A percentile compares a stretch with the other conserved stretches of the same genome.
Evolutionary conservation across 1,284 basidiomycete species (phyloP).

Genomic region (Moniliella sp.): DNA sequence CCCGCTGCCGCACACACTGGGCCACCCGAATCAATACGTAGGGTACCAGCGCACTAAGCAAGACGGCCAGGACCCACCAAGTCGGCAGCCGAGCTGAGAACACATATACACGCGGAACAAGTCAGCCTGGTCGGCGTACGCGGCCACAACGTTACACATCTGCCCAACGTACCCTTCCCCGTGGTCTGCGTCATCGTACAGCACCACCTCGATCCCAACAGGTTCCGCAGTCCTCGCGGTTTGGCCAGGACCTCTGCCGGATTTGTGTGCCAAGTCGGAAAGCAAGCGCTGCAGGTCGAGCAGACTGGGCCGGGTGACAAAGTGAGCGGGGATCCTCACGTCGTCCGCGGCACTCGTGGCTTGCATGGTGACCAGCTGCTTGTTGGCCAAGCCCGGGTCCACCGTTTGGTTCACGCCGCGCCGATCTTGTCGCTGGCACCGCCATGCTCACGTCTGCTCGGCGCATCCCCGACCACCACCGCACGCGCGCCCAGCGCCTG

Average conservation of each 20-base stretch:
- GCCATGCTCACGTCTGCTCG: conserved; percentile 1
- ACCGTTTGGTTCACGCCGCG: not conserved
- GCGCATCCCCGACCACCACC: conserved; percentile 26
- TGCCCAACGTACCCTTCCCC: not conserved
- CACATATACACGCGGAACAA: conserved; percentile 1
- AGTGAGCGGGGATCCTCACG: conserved; percentile 23
- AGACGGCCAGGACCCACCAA: conserved; percentile 12
- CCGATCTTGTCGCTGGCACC: not conserved
- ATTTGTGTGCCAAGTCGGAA: conserved; percentile 13
- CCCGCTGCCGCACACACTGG: conserved; percentile 19
- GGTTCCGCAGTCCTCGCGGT: not conserved
- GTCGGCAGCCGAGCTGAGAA: not conserved
- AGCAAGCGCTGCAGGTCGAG: conserved; percentile 22
- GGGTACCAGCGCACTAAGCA: conserved; percentile 24
- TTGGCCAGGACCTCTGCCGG: not conserved
- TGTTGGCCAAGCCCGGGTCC: too few species aligned
- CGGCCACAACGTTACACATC: conserved; percentile 18
- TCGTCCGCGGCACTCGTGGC: conserved; percentile 23
- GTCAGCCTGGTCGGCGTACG: conserved; percentile 19
- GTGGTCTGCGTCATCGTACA: not conserved
- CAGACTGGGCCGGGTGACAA: conserved; percentile 26
- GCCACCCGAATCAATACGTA: conserved; percentile 23
- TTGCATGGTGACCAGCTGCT: conserved; percentile 27
- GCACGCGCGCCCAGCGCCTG: conserved; percentile 26
- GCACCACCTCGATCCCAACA: not conserved